Base-by-base conservation (phyloP, 1,284 basidiomycete species). In the Stygiomarasmius scandens region DNA sequence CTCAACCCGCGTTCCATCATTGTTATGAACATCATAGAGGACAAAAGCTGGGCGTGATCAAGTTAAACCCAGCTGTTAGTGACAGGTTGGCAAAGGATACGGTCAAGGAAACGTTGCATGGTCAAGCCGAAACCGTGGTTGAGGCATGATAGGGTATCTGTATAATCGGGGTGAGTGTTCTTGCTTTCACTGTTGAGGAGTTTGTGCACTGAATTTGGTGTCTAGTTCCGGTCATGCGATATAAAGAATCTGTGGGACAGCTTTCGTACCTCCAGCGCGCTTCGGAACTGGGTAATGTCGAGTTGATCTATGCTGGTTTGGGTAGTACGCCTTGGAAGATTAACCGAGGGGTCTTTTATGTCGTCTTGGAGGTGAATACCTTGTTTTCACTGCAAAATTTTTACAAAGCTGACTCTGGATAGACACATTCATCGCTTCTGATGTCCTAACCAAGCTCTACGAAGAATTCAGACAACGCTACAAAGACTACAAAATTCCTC, bases 21-120 rank as follows among this genome's bases (percentile, higher is more conserved):
- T 82, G 87, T 2, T 98, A 98, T 70, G 96, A 98, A 74, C 98
- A 97, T 69, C 71, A 91, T n/a, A 86, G 93, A 19, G 96, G 96
- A 0, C 89, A 89, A 65, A 96, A 94, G 73, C 82, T 97, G 4
- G 96, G 96, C 38, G 87, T 98, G 38, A 90, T 98, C 70, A 88
- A 87, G 69, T 75, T 97, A 58, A 98, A 98, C 71, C 87, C 90
- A 1, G 85, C 82, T 1, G 89, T 99, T 10, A 80, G 88, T 1
- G 85, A 90, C 20, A 84, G 90, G 2, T 77, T 99, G 58, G 88
- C 92, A 8, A 87, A 85, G 60, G 96, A 98, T 63, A 80, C 78
- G 36, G 69, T 96, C 4, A 76, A 80, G n/a, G 85, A 89, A 53
- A 87, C 92, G 0, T 77, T 98, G 10, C 94, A 96, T 71, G 1